Evolutionary conservation across 2,329 filamentous ascomycete genomes (phyloP), one percentile per base, ranked within the genome.

Genomic region (Elsinoe perseae): DNA sequence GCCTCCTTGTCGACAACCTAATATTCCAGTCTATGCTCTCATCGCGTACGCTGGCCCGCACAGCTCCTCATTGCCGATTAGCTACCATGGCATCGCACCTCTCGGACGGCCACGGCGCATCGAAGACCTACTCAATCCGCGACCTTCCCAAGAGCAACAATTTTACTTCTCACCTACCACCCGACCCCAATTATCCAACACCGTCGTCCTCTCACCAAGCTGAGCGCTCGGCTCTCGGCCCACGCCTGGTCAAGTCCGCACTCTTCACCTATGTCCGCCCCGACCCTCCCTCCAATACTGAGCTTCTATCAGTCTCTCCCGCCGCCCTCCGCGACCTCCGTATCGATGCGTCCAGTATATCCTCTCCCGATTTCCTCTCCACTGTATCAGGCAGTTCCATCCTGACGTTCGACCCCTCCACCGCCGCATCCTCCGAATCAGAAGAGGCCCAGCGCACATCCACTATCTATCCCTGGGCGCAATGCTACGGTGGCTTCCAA

Each of bases 391-490:
- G 93, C 2, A 95, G 93, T 68, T 84, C 83, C 66, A 79, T 96
- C 12, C 81, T 87, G 56, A 92, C 90, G 50, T 87, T 86, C 81
- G 80, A 89, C 61, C 36, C 65, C 62, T 61, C 27, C 8, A 48
- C 42, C 16, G 56, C 46, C 32, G 3, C 38, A 12, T 9, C 25
- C 3, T 5, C 2, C 25, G 64, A 65, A 44, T 64, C 67, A 20
- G 63, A 65, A 80, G 79, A 86, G 59, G 79, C 84, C 59, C 77
- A 81, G 57, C 78, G 76, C 61, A 68, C 74, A 21, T 74, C 82
- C 57, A 86, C 87, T 18, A 83, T 93, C 42, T 98, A 98, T 69
- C 92, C 93, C 0, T 98, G 93, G 93, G 91, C 93, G 28, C 93
- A 98, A 73, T 97, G 93, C 73, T 98, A 98, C 69, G 93, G 93